These are phyloP conservation scores for Sphaerulina vaccinii DNA, from an alignment of 2,329 filamentous ascomycete species.

Conservation along the genomic window DNA sequence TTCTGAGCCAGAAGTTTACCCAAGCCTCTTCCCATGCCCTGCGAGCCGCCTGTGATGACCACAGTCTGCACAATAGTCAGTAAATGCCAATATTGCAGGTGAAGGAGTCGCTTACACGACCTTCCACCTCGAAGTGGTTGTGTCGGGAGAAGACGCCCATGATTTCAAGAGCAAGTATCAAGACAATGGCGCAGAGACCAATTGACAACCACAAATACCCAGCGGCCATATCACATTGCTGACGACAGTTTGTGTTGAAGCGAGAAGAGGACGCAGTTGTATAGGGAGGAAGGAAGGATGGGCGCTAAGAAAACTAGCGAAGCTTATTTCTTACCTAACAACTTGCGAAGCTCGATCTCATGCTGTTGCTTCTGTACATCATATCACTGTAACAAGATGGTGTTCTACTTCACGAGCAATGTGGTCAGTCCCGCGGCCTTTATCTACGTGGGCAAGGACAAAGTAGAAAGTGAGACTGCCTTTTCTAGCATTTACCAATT, in stretches of 20 bases:
- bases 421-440: slow-evolving; percentile 78
- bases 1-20: slow-evolving; percentile 73
- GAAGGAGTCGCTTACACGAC: slow-evolving; percentile 61
- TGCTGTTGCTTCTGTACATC: too few species aligned
- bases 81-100: background rate
- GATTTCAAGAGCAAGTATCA: slow-evolving; percentile 42
- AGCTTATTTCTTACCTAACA: too few species aligned
- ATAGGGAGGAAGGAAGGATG: too few species aligned
- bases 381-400: slow-evolving; percentile 58
- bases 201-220: slow-evolving; percentile 40
- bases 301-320: too few species aligned
- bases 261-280: too few species aligned
- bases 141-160: slow-evolving; percentile 69
- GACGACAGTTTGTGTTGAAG: too few species aligned
- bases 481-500: slow-evolving; percentile 15
- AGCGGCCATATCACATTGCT: slow-evolving; percentile 40
- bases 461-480: slow-evolving; percentile 80
- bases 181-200: slow-evolving; percentile 38
- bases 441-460: slow-evolving; percentile 97
- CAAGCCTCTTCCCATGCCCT: slow-evolving; percentile 81
- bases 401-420: slow-evolving; percentile 92
- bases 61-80: slow-evolving; percentile 62
- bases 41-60: slow-evolving; percentile 85
- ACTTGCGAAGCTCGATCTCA: too few species aligned
- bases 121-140: slow-evolving; percentile 81